Percentiles rank a stretch among this genome's conserved stretches.
phyloP scores from a whole-genome alignment of 2,329 filamentous ascomycete species.

The Pyrenophora tritici-repentis region DNA sequence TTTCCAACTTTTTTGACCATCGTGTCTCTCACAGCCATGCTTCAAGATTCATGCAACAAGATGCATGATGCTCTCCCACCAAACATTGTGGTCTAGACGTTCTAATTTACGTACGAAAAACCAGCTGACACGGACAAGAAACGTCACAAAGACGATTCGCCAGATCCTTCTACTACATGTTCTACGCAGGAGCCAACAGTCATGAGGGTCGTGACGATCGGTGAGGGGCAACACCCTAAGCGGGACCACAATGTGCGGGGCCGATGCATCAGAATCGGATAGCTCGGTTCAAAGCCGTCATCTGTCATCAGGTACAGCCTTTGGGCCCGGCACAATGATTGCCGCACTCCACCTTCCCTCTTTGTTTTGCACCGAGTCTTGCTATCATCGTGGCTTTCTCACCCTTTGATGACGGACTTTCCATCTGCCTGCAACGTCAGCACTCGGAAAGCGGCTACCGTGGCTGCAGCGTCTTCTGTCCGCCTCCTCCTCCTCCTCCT shows the following conservation, averaged over 20 bases:
- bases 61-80: conserved; percentile 30
- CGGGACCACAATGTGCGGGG: conserved; percentile 19
- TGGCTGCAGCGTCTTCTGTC: neutral
- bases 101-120: conserved; percentile 32
- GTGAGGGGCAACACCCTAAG: conserved; percentile 22
- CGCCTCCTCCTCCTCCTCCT: neutral
- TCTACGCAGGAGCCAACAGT: conserved; percentile 25
- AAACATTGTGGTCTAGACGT: conserved; percentile 16
- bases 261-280: conserved; percentile 27
- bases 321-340: conserved; percentile 14
- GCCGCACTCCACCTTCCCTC: conserved; percentile 24
- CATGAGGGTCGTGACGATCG: conserved; percentile 36
- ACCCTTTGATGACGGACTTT: neutral
- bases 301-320: conserved; percentile 7
- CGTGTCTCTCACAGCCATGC: conserved; percentile 6
- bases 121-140: conserved; percentile 10
- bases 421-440: conserved; percentile 9
- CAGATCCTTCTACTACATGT: conserved; percentile 20
- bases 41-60: conserved; percentile 1
- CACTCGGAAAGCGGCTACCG: conserved; percentile 10
- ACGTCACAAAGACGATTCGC: conserved; percentile 36
- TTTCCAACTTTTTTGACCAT: conserved; percentile 3
- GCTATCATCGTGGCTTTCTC: conserved; percentile 7
- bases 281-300: conserved; percentile 25
- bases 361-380: conserved; percentile 22